Evolutionary conservation across 1,139 yeast genomes (phyloP), one percentile per base, ranked within the genome.

Genomic region (Protomyces inundatus): DNA sequence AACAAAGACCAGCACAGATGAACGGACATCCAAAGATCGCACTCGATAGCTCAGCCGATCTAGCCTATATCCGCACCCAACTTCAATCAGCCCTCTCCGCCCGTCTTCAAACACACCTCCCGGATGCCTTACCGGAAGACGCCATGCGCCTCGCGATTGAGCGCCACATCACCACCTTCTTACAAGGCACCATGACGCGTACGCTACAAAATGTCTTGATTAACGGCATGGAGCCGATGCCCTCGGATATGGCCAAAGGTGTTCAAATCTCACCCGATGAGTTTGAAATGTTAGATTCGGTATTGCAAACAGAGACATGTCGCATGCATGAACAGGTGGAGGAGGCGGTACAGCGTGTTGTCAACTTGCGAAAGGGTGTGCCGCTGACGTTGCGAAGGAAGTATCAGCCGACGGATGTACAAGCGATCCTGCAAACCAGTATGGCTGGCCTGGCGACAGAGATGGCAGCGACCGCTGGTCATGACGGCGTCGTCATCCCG

Each of bases 61-160:
- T 58, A 32, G 52, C 62, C n/a, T 58, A 40, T 12, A 30, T 58
- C 40, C 39, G 62, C 16, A 39, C 46, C 14, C 62, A 58, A 16
- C 32, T 58, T 9, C 62, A 58, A 16, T 55, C 53, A 16, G 62
- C 62, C 10, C 62, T 58, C 52, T 51, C 62, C n/a, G 32, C 42
- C 30, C 62, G 62, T 4, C 37, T 58, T 4, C 39, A 40, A 14
- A 39, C 45, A 12, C 62, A 58, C 53, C 35, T 58, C 16, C 62
- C 62, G 30, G 45, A 58, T 35, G 62, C 62, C 4, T 33, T 58
- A 16, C 62, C 62, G 52, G 62, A 58, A 58, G 62, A 58, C 33
- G 14, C 62, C 9, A 40, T 58, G 30, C 51, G 62, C 52, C 16
- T 23, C 34, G 40, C 40, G 34, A 58, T 58, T 32, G 62, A 58